Percentiles rank a stretch among this genome's conserved stretches.
phyloP scores from a whole-genome alignment of 2,329 filamentous ascomycete genomes.

The Talaromyces rugulosus region DNA sequence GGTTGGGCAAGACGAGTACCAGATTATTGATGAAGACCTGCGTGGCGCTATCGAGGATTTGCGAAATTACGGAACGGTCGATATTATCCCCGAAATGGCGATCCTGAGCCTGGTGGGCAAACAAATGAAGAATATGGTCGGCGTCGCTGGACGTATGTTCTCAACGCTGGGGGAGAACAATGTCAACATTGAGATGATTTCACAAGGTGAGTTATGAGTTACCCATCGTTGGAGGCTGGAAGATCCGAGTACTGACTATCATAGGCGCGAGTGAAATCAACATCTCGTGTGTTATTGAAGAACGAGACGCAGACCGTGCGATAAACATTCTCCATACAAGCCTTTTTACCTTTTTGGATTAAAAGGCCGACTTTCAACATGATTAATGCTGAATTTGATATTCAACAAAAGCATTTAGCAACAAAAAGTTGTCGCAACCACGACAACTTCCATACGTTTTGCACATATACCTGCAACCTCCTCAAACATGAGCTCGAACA shows the following conservation, averaged over 20 bases:
- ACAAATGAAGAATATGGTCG: slow-evolving; percentile 97
- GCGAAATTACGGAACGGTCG: slow-evolving; percentile 78
- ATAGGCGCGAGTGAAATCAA: slow-evolving; percentile 96
- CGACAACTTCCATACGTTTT: background rate
- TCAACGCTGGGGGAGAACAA: slow-evolving; percentile 87
- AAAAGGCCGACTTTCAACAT: slow-evolving; percentile 13
- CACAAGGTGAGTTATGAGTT: slow-evolving; percentile 71
- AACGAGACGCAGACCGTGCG: slow-evolving; percentile 81
- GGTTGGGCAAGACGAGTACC: slow-evolving; percentile 44
- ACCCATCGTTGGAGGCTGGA: slow-evolving; percentile 8
- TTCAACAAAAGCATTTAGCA: background rate
- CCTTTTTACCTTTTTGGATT: slow-evolving; percentile 92
- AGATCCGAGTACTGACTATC: slow-evolving; percentile 12
- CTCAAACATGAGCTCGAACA: background rate
- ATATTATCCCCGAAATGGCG: slow-evolving; percentile 86
- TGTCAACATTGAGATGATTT: slow-evolving; percentile 99
- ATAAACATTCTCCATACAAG: slow-evolving; percentile 96
- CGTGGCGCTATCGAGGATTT: slow-evolving; percentile 66
- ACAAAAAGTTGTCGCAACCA: background rate
- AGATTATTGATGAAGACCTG: slow-evolving; percentile 60
- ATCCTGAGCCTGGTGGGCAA: slow-evolving; percentile 92
- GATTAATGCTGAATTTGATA: background rate
- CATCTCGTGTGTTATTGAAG: slow-evolving; percentile 95
- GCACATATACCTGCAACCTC: background rate
- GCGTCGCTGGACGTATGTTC: slow-evolving; percentile 92